Conservation (phyloP, 2,329 filamentous ascomycete genomes). For the Hypoxylon sp. region DNA sequence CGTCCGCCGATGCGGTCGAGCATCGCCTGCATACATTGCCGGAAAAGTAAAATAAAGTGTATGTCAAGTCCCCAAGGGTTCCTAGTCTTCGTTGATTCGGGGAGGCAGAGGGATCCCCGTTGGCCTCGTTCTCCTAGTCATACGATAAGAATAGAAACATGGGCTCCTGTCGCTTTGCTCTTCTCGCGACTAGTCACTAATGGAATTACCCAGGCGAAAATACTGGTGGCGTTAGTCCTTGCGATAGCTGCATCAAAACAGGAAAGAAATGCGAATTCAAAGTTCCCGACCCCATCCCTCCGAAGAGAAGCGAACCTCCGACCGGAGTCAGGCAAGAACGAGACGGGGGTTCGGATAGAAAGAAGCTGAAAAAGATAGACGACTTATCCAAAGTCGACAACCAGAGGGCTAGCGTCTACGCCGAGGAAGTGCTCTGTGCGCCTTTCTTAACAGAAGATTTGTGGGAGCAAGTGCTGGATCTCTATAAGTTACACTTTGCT, state of each 20-base stretch:
- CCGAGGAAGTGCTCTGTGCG: constrained; percentile 71
- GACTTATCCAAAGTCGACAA: constrained; percentile 57
- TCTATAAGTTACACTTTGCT: constrained; percentile 78
- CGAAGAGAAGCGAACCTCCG: constrained; percentile 59
- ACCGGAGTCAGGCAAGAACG: constrained; percentile 56
- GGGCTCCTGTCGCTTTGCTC: background rate
- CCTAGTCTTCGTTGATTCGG: background rate
- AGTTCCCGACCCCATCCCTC: constrained; percentile 68
- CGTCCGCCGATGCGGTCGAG: constrained; percentile 76
- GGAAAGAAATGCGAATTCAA: constrained; percentile 74
- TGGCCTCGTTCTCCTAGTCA: background rate
- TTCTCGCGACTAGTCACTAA: constrained; percentile 18
- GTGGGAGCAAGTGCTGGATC: constrained; percentile 77
- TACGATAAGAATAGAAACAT: background rate
- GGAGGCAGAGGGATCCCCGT: background rate
- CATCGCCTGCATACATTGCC: constrained; percentile 81
- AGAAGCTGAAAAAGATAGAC: constrained; percentile 60
- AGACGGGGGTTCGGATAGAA: constrained; percentile 62
- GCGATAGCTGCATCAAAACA: constrained; percentile 79
- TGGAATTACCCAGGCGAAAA: constrained; percentile 65
- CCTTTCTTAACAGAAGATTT: constrained; percentile 72
- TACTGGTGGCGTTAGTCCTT: constrained; percentile 76
- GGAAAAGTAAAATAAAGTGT: constrained; percentile 88
- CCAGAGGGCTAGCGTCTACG: constrained; percentile 55
- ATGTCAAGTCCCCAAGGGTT: constrained; percentile 17